Conservation (phyloP, 345 rosid species). For the Lepidium aucheri region DNA sequence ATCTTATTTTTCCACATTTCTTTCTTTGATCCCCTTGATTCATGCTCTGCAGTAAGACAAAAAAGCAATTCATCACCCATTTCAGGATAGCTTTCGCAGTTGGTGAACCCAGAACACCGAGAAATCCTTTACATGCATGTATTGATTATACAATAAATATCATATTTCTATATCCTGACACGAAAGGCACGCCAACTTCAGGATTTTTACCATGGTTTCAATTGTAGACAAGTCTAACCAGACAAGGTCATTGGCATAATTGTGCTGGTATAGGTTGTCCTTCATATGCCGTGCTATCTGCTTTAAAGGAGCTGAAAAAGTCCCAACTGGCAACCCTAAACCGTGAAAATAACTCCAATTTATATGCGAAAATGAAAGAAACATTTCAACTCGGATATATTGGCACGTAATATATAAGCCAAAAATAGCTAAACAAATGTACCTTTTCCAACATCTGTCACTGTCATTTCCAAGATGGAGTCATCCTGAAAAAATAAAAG, state of each 20-base stretch:
- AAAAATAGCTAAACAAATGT: not conserved
- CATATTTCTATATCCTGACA: not conserved
- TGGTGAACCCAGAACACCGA: not conserved
- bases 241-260: slow-evolving; percentile 42
- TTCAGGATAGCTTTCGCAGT: not conserved
- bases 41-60: slow-evolving; percentile 36
- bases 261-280: slow-evolving; percentile 34
- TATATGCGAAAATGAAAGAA: not conserved
- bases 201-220: slow-evolving; percentile 37
- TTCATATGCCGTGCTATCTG: slow-evolving; percentile 45
- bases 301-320: slow-evolving; percentile 61
- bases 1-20: slow-evolving; percentile 60
- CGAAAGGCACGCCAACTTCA: not conserved
- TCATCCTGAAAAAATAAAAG: slow-evolving; percentile 46
- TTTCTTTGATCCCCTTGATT: slow-evolving; percentile 30
- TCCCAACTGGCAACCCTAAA: slow-evolving; percentile 71
- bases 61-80: slow-evolving; percentile 6
- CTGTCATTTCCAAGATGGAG: slow-evolving; percentile 52
- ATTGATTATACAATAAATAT: not conserved
- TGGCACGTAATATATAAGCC: not conserved
- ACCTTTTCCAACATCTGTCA: slow-evolving; percentile 77
- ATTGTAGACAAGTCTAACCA: slow-evolving; percentile 64
- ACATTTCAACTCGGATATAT: not conserved
- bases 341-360: slow-evolving; percentile 5
- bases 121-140: slow-evolving; percentile 2